A percentile compares a stretch with the other conserved stretches of the same genome.
These are phyloP conservation scores for Beauveria medogensis DNA, from an alignment of 2,329 filamentous ascomycete species.

Conservation along the genomic window DNA sequence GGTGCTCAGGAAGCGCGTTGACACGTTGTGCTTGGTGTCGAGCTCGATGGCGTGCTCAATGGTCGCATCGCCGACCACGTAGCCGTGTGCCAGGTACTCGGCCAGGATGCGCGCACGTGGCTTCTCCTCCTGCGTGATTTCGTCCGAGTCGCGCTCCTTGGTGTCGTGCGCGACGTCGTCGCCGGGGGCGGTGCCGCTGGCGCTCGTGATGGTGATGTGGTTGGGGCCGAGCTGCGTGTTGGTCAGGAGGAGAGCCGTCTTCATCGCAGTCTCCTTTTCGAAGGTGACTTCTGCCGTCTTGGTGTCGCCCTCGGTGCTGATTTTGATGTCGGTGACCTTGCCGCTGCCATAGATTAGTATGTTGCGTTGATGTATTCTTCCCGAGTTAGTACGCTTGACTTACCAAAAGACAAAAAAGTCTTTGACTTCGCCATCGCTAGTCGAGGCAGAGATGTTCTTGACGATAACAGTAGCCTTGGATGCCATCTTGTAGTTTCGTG, in stretches of 20 bases:
- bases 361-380: too few relatives aligned
- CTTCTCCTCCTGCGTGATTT: constrained; percentile 93
- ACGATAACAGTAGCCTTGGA: constrained; percentile 67
- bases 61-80: constrained; percentile 66
- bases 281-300: constrained; percentile 91
- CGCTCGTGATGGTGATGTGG: constrained; percentile 67
- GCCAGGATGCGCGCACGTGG: constrained; percentile 87
- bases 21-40: constrained; percentile 84
- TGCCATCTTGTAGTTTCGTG: constrained; percentile 39
- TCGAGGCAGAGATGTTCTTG: constrained; percentile 76
- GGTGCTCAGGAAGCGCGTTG: constrained; percentile 66
- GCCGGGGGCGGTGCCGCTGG: constrained; percentile 54
- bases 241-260: constrained; percentile 93
- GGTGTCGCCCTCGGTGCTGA: constrained; percentile 58
- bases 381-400: constrained; percentile 19
- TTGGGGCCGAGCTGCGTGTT: constrained; percentile 89
- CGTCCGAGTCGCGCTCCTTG: constrained; percentile 52
- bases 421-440: constrained; percentile 81
- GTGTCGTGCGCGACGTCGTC: constrained; percentile 51
- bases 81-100: constrained; percentile 94
- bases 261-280: constrained; percentile 92
- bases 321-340: constrained; percentile 78
- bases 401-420: constrained; percentile 98
- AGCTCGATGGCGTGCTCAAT: constrained; percentile 79
- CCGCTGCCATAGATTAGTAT: constrained; percentile 48